Conservation (phyloP, 257 asterid genomes). For the Ballota nigra region DNA sequence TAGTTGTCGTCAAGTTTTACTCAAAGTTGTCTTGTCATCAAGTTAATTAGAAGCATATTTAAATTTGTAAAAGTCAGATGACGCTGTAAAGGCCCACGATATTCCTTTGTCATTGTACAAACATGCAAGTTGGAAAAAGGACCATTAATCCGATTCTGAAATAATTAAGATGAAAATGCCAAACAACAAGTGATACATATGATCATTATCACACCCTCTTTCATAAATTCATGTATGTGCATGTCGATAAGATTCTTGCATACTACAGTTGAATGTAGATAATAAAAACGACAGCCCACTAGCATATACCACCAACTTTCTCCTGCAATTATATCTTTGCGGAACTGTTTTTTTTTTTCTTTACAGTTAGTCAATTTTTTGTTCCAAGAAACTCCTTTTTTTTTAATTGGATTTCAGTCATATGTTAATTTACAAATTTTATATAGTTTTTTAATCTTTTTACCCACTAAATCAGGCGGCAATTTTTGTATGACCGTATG, state of each 20-base stretch:
- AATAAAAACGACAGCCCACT: slow-evolving; percentile 16
- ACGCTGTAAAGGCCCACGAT: neutral
- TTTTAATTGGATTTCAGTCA: too few relatives aligned
- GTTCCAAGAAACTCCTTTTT: too few relatives aligned
- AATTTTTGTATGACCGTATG: too few relatives aligned
- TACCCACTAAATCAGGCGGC: too few relatives aligned
- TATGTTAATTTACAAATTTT: too few relatives aligned
- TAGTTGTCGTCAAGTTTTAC: too few relatives aligned
- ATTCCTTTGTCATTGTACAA: neutral
- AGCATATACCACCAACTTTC: neutral
- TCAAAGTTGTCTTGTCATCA: too few relatives aligned
- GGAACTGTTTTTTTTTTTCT: neutral
- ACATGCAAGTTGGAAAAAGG: neutral
- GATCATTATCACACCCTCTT: neutral
- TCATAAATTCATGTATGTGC: neutral
- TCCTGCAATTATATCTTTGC: neutral
- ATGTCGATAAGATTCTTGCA: slow-evolving; percentile 22
- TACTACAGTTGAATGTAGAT: neutral
- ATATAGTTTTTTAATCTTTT: too few relatives aligned
- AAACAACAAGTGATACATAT: slow-evolving; percentile 13
- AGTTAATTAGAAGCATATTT: too few relatives aligned
- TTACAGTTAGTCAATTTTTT: too few relatives aligned
- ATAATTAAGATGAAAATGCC: slow-evolving; percentile 5
- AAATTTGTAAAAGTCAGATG: neutral
- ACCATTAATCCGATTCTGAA: neutral